These are phyloP conservation scores for Aspergillus cristatus DNA, from an alignment of 495 filamentous ascomycete species.

Conservation along the genomic window DNA sequence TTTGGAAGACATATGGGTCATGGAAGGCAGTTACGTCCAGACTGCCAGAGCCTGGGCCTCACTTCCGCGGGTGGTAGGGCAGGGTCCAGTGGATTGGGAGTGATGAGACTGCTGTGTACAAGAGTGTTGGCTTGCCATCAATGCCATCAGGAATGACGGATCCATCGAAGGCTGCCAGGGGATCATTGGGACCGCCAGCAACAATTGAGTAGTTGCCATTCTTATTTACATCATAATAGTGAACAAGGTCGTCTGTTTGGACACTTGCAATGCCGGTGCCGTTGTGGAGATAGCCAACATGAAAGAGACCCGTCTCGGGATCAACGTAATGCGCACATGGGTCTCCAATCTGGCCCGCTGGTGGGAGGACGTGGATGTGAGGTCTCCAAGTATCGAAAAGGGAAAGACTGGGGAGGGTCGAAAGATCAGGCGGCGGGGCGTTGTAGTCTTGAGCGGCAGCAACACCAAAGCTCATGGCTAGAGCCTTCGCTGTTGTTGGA, in stretches of 20 bases:
- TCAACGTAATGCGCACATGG: constrained; percentile 16
- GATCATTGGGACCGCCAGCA: constrained; percentile 14
- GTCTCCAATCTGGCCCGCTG: constrained; percentile 11
- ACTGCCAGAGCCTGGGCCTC: constrained; percentile 17
- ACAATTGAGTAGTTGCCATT: constrained; percentile 8
- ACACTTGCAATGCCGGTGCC: constrained; percentile 11
- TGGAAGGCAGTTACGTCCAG: constrained; percentile 12
- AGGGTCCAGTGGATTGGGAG: constrained; percentile 19
- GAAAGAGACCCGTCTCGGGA: constrained; percentile 14
- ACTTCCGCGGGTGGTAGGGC: constrained; percentile 13
- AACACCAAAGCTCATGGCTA: no score
- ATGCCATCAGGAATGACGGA: constrained; percentile 13
- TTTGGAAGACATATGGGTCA: constrained; percentile 17
- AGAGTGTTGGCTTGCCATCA: constrained; percentile 11
- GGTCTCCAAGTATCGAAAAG: constrained; percentile 16
- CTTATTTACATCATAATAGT: constrained; percentile 8
- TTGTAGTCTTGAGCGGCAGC: constrained; percentile 8
- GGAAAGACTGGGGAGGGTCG: constrained; percentile 8
- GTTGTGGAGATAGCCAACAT: constrained; percentile 13
- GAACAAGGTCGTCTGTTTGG: constrained; percentile 10
- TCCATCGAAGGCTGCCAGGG: constrained; percentile 14
- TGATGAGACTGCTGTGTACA: constrained; percentile 15
- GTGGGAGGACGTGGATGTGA: constrained; percentile 11
- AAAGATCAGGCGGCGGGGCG: constrained; percentile 12
- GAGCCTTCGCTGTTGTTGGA: no score